Evolutionary conservation across 208 protist species (phyloP).

Genomic region (Ichthyophonus hoferi): DNA sequence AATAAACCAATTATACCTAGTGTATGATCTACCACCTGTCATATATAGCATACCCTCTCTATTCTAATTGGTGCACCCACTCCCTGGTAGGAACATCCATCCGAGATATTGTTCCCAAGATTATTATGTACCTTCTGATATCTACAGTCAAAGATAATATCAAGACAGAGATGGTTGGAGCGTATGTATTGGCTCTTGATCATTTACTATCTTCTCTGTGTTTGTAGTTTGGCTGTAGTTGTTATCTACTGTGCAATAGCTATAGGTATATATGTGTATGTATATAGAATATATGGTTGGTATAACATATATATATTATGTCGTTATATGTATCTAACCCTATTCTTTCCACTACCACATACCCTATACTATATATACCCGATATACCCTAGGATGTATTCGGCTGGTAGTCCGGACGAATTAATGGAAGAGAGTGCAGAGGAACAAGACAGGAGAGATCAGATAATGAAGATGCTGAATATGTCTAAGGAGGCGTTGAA

Average conservation of each 20-base stretch:
- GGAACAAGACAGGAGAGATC: background rate
- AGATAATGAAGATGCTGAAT: slow-evolving; percentile 36
- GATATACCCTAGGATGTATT: background rate
- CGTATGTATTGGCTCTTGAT: background rate
- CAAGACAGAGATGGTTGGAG: slow-evolving; percentile 30
- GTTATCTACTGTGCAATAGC: background rate
- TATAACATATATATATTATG: background rate
- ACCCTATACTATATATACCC: background rate
- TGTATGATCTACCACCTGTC: too few species aligned
- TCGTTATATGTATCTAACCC: background rate
- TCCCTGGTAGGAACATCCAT: slow-evolving; percentile 54
- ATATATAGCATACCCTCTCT: too few species aligned
- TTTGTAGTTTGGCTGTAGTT: background rate
- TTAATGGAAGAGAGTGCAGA: slow-evolving; percentile 44
- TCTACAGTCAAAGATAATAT: slow-evolving; percentile 60
- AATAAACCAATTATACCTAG: too few species aligned
- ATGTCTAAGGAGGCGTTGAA: slow-evolving; percentile 30
- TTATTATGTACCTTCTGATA: slow-evolving; percentile 94
- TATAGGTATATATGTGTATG: background rate
- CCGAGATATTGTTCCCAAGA: slow-evolving; percentile 90
- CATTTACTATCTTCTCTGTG: background rate
- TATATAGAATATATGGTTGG: background rate
- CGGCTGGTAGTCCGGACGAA: slow-evolving; percentile 10
- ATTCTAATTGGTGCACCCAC: too few species aligned
- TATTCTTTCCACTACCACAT: background rate